These are phyloP conservation scores for Tremellales sp. DNA, from an alignment of 1,284 basidiomycete species.

Conservation along the genomic window DNA sequence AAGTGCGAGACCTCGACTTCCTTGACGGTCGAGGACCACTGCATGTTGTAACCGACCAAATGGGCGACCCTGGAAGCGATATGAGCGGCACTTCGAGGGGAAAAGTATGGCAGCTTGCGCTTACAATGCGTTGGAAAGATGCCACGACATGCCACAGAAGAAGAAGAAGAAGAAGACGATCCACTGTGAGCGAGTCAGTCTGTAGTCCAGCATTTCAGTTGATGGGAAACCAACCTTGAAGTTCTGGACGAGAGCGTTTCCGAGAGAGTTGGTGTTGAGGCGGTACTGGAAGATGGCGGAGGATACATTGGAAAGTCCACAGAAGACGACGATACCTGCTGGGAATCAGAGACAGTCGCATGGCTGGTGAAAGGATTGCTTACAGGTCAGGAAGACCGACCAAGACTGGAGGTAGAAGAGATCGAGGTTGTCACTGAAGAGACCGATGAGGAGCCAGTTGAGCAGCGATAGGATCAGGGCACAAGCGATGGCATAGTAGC, in stretches of 20 bases:
- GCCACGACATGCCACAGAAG: slow-evolving; percentile 72
- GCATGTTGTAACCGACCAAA: slow-evolving; percentile 74
- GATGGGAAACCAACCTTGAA: slow-evolving; percentile 27
- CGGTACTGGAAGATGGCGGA: slow-evolving; percentile 73
- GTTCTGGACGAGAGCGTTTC: slow-evolving; percentile 35
- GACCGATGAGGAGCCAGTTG: slow-evolving; percentile 38
- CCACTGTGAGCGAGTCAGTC: slow-evolving; percentile 12
- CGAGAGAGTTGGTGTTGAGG: slow-evolving; percentile 53
- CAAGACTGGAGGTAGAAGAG: slow-evolving; percentile 41
- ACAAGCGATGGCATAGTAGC: slow-evolving; percentile 41
- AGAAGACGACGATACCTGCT: slow-evolving; percentile 62
- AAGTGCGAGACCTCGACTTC: slow-evolving; percentile 72
- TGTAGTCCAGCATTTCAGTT: not conserved
- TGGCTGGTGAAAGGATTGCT: not conserved
- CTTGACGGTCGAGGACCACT: slow-evolving; percentile 40
- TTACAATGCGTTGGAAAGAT: slow-evolving; percentile 63
- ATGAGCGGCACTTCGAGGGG: not conserved
- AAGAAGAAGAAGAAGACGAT: slow-evolving; percentile 67
- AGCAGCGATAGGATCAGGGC: slow-evolving; percentile 29
- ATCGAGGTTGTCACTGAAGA: slow-evolving; percentile 34
- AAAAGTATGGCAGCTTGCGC: slow-evolving; percentile 2
- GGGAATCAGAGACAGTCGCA: not conserved
- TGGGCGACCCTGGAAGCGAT: slow-evolving; percentile 58
- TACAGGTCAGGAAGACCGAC: slow-evolving; percentile 57
- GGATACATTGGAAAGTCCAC: slow-evolving; percentile 65